Evolutionary conservation across 176 grass and related monocot genomes (phyloP).

Genomic region (Aegilops bicornis): DNA sequence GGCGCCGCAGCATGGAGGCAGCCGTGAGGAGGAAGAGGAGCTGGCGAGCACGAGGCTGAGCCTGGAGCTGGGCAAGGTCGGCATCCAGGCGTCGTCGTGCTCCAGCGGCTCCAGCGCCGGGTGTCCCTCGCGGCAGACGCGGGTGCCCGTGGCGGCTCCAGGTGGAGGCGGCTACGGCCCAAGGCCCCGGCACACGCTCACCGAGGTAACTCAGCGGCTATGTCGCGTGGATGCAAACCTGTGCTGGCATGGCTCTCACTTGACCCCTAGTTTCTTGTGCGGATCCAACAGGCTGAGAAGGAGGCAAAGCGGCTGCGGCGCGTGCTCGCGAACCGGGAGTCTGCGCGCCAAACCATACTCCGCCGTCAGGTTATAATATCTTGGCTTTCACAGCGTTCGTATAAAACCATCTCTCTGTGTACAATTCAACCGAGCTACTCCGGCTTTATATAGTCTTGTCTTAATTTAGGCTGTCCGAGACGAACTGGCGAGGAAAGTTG

Average conservation of each 20-base stretch:
- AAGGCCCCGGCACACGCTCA: slow-evolving; percentile 50
- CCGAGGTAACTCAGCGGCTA: slow-evolving; percentile 44
- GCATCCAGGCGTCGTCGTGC: slow-evolving; percentile 17
- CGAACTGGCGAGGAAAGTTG: slow-evolving; percentile 55
- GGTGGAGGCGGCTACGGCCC: not conserved
- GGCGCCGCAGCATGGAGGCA: not conserved
- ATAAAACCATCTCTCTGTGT: not conserved
- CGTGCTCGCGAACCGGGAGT: slow-evolving; percentile 78
- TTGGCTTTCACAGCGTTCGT: not conserved
- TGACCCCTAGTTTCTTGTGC: too few relatives aligned
- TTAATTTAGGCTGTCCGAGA: slow-evolving; percentile 47
- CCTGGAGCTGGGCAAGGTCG: slow-evolving; percentile 35
- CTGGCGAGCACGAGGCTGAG: slow-evolving; percentile 31
- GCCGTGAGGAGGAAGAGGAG: slow-evolving; percentile 3
- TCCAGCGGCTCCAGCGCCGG: slow-evolving; percentile 38
- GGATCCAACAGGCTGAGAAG: slow-evolving; percentile 48
- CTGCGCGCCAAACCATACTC: slow-evolving; percentile 68
- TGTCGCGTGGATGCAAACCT: not conserved
- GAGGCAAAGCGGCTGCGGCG: slow-evolving; percentile 67
- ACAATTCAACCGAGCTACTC: not conserved
- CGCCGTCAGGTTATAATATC: slow-evolving; percentile 51
- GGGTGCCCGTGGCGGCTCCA: not conserved
- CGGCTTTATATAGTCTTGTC: not conserved
- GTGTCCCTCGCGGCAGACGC: not conserved
- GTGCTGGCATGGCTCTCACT: not conserved